These are phyloP conservation scores for Xylaria sp. DNA, from an alignment of 2,329 filamentous ascomycete species.

Conservation along the genomic window DNA sequence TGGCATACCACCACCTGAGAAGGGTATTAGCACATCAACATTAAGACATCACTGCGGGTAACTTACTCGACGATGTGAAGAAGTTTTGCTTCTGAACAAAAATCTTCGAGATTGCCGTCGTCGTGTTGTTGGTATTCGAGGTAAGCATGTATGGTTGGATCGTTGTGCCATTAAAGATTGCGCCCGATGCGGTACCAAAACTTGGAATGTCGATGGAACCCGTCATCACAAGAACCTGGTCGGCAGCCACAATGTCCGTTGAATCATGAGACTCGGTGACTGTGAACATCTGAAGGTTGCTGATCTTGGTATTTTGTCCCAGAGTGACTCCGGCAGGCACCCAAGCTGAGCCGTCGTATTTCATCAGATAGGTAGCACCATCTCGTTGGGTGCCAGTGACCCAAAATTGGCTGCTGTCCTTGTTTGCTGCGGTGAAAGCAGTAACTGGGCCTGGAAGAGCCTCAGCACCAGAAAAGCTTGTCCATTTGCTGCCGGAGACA, in stretches of 20 bases:
- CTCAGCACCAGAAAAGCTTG: conserved; percentile 61
- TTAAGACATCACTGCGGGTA: neutral
- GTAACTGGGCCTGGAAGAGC: conserved; percentile 79
- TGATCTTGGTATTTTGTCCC: conserved; percentile 67
- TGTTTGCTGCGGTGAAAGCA: conserved; percentile 73
- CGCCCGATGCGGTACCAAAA: conserved; percentile 83
- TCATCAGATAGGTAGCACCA: conserved; percentile 76
- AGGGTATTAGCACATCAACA: conserved; percentile 17
- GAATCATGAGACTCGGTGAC: conserved; percentile 68
- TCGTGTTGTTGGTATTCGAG: conserved; percentile 62
- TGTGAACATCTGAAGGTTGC: conserved; percentile 79
- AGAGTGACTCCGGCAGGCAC: conserved; percentile 66
- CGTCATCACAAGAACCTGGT: conserved; percentile 79
- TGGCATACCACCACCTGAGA: conserved; percentile 60
- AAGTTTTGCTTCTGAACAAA: conserved; percentile 83
- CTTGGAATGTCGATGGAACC: conserved; percentile 75
- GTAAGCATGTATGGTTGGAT: conserved; percentile 82
- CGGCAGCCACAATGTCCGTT: conserved; percentile 64
- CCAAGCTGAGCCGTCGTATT: conserved; percentile 77
- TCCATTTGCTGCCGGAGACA: conserved; percentile 67
- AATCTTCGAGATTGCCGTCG: conserved; percentile 77
- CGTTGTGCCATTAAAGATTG: conserved; percentile 80
- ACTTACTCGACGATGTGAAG: conserved; percentile 67
- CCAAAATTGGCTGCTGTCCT: conserved; percentile 77
- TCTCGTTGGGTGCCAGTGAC: conserved; percentile 68